Evolutionary conservation across 768 basidiomycete genomes (phyloP).

Genomic region (Lepiota brunneoincarnata): DNA sequence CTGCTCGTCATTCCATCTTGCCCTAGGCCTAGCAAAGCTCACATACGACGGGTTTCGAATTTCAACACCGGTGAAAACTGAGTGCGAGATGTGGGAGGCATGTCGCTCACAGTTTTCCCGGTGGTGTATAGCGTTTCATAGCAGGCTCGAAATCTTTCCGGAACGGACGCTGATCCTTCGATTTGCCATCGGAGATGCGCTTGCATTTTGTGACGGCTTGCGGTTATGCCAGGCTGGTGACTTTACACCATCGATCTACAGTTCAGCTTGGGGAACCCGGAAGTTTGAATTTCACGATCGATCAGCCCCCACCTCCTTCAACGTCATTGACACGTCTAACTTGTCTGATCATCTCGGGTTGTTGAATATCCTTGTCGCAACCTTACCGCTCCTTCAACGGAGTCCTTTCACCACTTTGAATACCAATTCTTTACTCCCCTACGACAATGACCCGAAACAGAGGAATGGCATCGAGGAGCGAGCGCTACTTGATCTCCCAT

Average conservation of each 20-base stretch:
- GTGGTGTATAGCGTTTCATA: constrained; percentile 30
- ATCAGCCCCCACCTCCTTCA: constrained; percentile 30
- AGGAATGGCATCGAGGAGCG: constrained; percentile 6
- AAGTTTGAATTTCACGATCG: constrained; percentile 31
- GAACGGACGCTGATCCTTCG: constrained; percentile 24
- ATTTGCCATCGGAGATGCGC: constrained; percentile 38
- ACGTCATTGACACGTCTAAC: constrained; percentile 52
- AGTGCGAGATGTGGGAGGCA: constrained; percentile 23
- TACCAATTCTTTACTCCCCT: constrained; percentile 37
- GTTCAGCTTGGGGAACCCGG: constrained; percentile 31
- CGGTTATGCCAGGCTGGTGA: constrained; percentile 14
- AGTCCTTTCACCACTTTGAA: constrained; percentile 31
- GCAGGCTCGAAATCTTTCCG: constrained; percentile 11
- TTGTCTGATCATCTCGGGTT: constrained; percentile 45
- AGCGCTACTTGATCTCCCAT: constrained; percentile 13
- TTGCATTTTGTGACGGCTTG: constrained; percentile 36
- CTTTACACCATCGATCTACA: constrained; percentile 26
- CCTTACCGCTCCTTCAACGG: constrained; percentile 34
- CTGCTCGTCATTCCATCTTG: constrained; percentile 38
- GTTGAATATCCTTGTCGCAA: constrained; percentile 38
- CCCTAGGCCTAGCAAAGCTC: constrained; percentile 22
- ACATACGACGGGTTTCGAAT: constrained; percentile 12
- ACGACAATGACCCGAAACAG: neutral
- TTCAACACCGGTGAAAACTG: constrained; percentile 11
- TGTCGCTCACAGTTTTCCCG: constrained; percentile 32